A percentile compares a stretch with the other conserved stretches of the same genome.
These are phyloP conservation scores for Trichoderma gracile DNA, from an alignment of 2,329 filamentous ascomycete species.

Conservation along the genomic window DNA sequence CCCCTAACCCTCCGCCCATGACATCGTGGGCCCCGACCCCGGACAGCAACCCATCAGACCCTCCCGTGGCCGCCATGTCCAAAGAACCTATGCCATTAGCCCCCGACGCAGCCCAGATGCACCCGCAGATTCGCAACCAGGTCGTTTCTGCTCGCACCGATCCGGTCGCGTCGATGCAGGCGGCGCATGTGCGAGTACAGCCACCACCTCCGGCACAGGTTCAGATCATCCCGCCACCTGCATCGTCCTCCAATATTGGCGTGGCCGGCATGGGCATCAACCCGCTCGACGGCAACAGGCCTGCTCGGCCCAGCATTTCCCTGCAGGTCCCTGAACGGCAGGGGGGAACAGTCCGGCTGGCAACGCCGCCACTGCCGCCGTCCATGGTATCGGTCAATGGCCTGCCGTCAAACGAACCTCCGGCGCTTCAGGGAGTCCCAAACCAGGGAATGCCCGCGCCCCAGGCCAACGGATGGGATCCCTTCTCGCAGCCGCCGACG, in stretches of 20 bases:
- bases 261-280: constrained; percentile 7
- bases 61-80: constrained; percentile 29
- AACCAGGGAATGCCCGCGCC: not conserved
- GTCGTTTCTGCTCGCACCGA: not conserved
- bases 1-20: constrained; percentile 57
- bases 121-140: constrained; percentile 14
- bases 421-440: not conserved
- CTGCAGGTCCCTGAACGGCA: constrained; percentile 52
- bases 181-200: not conserved
- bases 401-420: constrained; percentile 22
- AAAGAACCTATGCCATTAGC: not conserved
- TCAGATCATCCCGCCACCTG: constrained; percentile 1
- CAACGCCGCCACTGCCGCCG: constrained; percentile 54
- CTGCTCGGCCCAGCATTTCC: constrained; percentile 43
- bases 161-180: not conserved
- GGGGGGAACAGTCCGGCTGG: constrained; percentile 61
- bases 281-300: constrained; percentile 30
- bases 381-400: constrained; percentile 57
- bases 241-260: not conserved
- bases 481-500: constrained; percentile 31
- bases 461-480: constrained; percentile 26
- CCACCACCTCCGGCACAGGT: not conserved
- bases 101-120: constrained; percentile 14
- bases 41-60: constrained; percentile 41
- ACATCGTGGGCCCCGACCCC: constrained; percentile 56